Evolutionary conservation across 1,284 basidiomycete genomes (phyloP), one percentile per base, ranked within the genome.

Genomic region (Ustilago lituana): DNA sequence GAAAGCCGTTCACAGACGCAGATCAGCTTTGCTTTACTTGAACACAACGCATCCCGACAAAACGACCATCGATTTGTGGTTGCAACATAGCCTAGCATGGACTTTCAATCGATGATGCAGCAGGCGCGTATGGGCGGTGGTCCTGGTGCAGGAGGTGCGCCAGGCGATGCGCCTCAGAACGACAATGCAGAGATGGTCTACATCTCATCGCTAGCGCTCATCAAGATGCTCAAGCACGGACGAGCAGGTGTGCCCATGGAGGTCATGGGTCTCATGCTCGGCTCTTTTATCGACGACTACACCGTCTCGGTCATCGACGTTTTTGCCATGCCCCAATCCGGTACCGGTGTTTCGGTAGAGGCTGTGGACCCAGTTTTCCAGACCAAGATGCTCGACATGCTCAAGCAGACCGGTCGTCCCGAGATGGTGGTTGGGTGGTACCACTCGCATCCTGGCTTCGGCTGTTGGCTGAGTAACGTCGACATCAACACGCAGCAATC

Each of bases 361-460:
- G 96, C 95, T 11, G 96, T 99, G 3, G 96, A 99, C 84, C 94
- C 98, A 73, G 96, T 98, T 31, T 99, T 98, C 85, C 96, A 99
- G 84, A 91, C 90, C 15, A 97, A 91, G 84, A 98, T 98, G 96
- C 86, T 98, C 62, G 96, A 98, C 73, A 98, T 98, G 94, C 85
- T 99, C 77, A 98, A 98, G 84, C 96, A 98, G 85, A 99, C 96
- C 2, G 96, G 96, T 61, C 86, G 94, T 76, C 93, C 95, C 44
- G 96, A 98, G 85, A 94, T 91, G 89, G 96, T 98, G 10, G 96
- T 99, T 0, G 96, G 96, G 8, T 99, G 96, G 96, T 99, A 99
- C 83, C 96, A 99, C 84, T 98, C 96, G 44, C 96, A 99, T 85
- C 96, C 96, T 51, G 96, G 96, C 26, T 99, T 98, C 83, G 96